These are phyloP conservation scores for Naganishia liquefaciens DNA, from an alignment of 1,284 basidiomycete genomes.

Conservation along the genomic window DNA sequence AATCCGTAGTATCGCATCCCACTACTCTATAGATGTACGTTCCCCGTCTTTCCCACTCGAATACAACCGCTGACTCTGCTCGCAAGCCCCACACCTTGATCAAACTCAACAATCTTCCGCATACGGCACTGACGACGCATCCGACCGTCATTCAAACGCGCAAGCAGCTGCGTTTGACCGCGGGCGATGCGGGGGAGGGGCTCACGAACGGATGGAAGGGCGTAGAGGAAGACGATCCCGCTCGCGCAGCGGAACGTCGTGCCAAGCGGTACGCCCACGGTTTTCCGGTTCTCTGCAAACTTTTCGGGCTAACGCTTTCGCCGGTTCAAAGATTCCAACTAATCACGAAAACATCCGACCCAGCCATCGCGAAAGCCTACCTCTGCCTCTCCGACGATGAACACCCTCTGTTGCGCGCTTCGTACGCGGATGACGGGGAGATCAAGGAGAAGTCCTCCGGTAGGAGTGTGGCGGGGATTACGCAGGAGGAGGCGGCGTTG, in stretches of 20 bases:
- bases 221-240: conserved; percentile 31
- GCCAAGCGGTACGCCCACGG: conserved; percentile 38
- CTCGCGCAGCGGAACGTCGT: conserved; percentile 37
- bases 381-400: conserved; percentile 18
- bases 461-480: too few species aligned
- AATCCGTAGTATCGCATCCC: conserved; percentile 17
- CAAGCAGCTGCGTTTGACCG: conserved; percentile 29
- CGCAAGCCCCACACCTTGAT: conserved; percentile 39
- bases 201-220: not conserved
- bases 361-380: conserved; percentile 31
- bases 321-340: conserved; percentile 42
- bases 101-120: conserved; percentile 43
- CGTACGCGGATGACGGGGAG: not conserved
- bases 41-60: not conserved
- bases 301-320: not conserved
- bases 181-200: not conserved
- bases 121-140: conserved; percentile 36
- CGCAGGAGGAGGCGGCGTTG: conserved; percentile 1
- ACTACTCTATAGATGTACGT: conserved; percentile 32
- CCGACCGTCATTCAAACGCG: conserved; percentile 38
- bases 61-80: not conserved
- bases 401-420: too few species aligned
- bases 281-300: not conserved
- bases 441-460: conserved; percentile 4
- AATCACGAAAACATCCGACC: conserved; percentile 43